Conservation (phyloP, 345 rosid genomes). For the Alliaria petiolata region DNA sequence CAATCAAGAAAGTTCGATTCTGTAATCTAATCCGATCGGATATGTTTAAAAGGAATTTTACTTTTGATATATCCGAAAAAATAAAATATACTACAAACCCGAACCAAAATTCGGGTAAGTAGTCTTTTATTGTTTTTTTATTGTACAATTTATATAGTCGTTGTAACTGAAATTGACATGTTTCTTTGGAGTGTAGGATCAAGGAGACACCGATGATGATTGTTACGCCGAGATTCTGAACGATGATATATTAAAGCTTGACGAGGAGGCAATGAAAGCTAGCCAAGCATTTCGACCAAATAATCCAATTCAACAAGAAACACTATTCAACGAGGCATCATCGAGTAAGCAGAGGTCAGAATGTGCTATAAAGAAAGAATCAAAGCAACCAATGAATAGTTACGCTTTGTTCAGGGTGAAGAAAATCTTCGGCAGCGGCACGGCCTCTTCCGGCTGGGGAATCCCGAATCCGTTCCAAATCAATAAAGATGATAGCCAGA, state of each 20-base stretch:
- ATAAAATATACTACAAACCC: too few relatives aligned
- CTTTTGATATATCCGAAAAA: too few relatives aligned
- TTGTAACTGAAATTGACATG: neutral
- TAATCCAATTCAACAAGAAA: slow-evolving; percentile 18
- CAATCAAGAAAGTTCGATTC: too few relatives aligned
- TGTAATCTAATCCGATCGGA: too few relatives aligned
- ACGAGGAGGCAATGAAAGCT: slow-evolving; percentile 34
- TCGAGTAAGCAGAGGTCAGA: neutral
- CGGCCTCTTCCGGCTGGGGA: neutral
- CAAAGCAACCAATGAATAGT: slow-evolving; percentile 1
- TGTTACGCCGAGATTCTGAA: slow-evolving; percentile 67
- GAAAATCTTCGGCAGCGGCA: neutral
- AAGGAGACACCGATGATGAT: slow-evolving; percentile 35
- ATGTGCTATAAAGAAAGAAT: slow-evolving; percentile 3
- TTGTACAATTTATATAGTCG: neutral
- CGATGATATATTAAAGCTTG: slow-evolving; percentile 71
- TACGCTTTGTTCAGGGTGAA: slow-evolving; percentile 11
- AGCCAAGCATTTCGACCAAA: slow-evolving; percentile 15
- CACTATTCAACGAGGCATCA: slow-evolving; percentile 3
- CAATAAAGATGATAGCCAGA: slow-evolving; percentile 9
- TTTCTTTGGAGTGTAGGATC: slow-evolving; percentile 11
- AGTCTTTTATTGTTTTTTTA: too few relatives aligned
- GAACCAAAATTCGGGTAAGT: too few relatives aligned
- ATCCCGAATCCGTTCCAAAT: neutral
- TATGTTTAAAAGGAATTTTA: too few relatives aligned